Conservation (phyloP, 1,284 basidiomycete genomes). For the Papiliotrema fonsecae region DNA sequence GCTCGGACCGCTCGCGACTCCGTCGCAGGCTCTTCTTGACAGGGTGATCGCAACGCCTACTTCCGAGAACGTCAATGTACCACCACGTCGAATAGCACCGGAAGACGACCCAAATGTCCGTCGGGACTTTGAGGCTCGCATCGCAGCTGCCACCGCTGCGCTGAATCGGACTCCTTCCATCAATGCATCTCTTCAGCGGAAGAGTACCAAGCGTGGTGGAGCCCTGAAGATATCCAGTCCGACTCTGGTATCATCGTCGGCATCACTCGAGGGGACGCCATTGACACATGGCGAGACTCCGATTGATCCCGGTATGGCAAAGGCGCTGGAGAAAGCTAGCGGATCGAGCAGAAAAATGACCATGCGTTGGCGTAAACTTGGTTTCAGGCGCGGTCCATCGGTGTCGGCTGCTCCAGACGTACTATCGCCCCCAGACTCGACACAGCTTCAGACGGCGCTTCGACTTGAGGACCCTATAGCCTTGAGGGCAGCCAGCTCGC, state of each 20-base stretch:
- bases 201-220: constrained; percentile 25
- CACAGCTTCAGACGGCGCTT: not conserved
- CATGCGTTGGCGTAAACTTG: constrained; percentile 36
- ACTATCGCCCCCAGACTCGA: constrained; percentile 4
- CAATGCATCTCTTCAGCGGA: constrained; percentile 19
- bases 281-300: constrained; percentile 12
- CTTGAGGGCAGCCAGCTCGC: no score
- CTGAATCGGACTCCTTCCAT: constrained; percentile 37
- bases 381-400: constrained; percentile 26
- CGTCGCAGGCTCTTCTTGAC: constrained; percentile 1
- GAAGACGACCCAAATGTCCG: constrained; percentile 30
- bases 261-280: constrained; percentile 24
- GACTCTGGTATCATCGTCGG: constrained; percentile 33
- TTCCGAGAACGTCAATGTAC: no score
- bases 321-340: constrained; percentile 24
- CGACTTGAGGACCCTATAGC: constrained; percentile 20
- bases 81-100: no score
- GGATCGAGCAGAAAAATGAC: constrained; percentile 29
- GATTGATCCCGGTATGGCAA: constrained; percentile 6
- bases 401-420: constrained; percentile 17
- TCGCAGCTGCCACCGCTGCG: constrained; percentile 40
- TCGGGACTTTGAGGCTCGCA: constrained; percentile 42
- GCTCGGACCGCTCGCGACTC: no score
- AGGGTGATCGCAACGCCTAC: not conserved
- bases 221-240: constrained; percentile 35